Evolutionary conservation across 805 yeast genomes (phyloP), one percentile per base, ranked within the genome.

Genomic region (Kodamaea nitidulidarum): DNA sequence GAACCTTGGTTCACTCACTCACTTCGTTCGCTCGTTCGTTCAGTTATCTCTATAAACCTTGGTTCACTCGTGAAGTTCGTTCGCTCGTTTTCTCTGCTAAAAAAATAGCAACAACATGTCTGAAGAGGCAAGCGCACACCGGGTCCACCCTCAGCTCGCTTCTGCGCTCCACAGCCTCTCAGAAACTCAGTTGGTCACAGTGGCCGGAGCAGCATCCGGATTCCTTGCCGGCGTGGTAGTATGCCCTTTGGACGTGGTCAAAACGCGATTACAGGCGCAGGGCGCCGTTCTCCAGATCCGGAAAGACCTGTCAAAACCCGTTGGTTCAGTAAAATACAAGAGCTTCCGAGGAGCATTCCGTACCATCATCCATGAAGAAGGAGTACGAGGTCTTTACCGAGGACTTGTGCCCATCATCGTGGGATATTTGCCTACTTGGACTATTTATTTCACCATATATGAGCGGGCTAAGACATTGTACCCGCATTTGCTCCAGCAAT

Each of bases 341-440:
- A 90, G 90, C 1, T 70, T 83, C 4, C 12, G 72, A 0, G 79
- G 81, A 4, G 85, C 95, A 0, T 63, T 88, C 55, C 55, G 65
- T 16, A 71, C 81, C 2, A 90, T 91, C 14, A 63, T 78, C 42
- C 58, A 61, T 27, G 91, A 88, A 40, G 97, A 90, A 63, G 96
- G 97, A 7, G 51, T 79, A 1, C 61, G 76, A 29, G 98, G 98
- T 0, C 68, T 93, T 10, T 93, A 93, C 58, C 69, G 95, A 45
- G 98, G 98, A 4, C 64, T 93, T 16, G 83, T 83, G 2, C 98
- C 98, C n/a, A 88, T 91, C 28, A 75, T 91, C 1, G 62, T 91
- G 36, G 98, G 98, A 0, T 93, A 93, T 61, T 80, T 93, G 51
- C 98, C 98, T 11, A 88, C 97, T 0, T 93, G 98, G 98, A 88